Evolutionary conservation across 2,329 filamentous ascomycete species (phyloP).

Genomic region (Akanthomyces muscarius): DNA sequence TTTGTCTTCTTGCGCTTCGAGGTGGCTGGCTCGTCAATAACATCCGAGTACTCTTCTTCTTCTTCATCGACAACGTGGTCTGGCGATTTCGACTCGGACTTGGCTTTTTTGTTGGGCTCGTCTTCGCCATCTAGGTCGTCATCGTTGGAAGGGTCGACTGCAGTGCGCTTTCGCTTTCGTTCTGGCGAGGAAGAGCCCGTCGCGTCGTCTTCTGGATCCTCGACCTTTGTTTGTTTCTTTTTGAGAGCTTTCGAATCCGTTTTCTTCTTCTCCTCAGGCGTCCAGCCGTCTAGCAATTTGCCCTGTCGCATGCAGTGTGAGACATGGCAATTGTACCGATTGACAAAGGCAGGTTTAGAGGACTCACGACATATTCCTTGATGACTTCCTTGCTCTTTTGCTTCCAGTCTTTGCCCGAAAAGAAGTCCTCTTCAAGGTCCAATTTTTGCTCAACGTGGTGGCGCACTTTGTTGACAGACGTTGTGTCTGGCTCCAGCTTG

Average conservation of each 20-base stretch:
- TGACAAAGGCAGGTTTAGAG: background rate
- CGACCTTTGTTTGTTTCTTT: constrained; percentile 35
- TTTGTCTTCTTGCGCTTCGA: constrained; percentile 55
- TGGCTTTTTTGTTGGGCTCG: constrained; percentile 12
- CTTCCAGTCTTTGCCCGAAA: constrained; percentile 52
- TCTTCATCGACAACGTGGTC: constrained; percentile 29
- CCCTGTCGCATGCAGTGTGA: constrained; percentile 26
- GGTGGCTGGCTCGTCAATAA: constrained; percentile 69
- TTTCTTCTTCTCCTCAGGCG: constrained; percentile 22
- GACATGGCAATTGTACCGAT: background rate
- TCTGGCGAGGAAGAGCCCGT: constrained; percentile 1
- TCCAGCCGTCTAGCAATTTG: constrained; percentile 36
- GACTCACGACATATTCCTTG: constrained; percentile 49
- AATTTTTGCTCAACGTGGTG: constrained; percentile 47
- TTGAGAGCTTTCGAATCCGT: constrained; percentile 23
- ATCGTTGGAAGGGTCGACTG: constrained; percentile 20
- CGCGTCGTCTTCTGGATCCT: constrained; percentile 20
- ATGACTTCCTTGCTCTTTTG: constrained; percentile 55
- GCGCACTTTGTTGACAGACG: constrained; percentile 56
- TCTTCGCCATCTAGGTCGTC: constrained; percentile 18
- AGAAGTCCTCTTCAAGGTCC: constrained; percentile 47
- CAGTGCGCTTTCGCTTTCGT: constrained; percentile 18
- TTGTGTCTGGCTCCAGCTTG: constrained; percentile 38
- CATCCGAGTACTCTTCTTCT: constrained; percentile 41
- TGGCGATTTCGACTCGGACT: constrained; percentile 10